Conservation (phyloP, 768 basidiomycete genomes). For the Amyloporia xantha region DNA sequence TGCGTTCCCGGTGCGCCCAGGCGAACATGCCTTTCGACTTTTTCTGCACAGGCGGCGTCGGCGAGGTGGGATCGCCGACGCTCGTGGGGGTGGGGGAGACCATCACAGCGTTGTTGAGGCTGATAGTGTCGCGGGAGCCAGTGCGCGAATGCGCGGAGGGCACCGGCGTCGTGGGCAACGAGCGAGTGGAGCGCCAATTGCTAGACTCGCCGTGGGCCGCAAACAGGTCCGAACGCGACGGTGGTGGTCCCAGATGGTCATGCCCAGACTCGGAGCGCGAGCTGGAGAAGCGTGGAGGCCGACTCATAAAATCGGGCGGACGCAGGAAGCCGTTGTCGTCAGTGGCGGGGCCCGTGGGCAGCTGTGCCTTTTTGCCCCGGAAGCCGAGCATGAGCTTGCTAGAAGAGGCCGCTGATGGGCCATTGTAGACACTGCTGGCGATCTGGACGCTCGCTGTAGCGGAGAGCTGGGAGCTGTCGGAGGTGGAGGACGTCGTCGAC, state of each 20-base stretch:
- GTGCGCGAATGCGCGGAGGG: conserved; percentile 1
- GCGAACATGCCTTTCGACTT: conserved; percentile 30
- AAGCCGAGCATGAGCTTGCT: conserved; percentile 42
- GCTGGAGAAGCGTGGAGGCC: conserved; percentile 24
- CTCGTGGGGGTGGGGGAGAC: not conserved
- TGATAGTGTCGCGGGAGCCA: conserved; percentile 7
- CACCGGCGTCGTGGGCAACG: conserved; percentile 39
- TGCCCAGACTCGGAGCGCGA: conserved; percentile 40
- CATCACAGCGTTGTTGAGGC: not conserved
- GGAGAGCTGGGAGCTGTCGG: conserved; percentile 9
- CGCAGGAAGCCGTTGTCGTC: conserved; percentile 26
- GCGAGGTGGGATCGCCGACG: conserved; percentile 14
- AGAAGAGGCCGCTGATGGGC: conserved; percentile 26
- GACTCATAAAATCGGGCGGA: conserved; percentile 12
- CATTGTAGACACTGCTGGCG: conserved; percentile 9
- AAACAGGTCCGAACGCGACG: conserved; percentile 60
- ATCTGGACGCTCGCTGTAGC: conserved; percentile 12
- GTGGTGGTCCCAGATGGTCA: conserved; percentile 45
- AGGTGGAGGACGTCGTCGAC: not conserved
- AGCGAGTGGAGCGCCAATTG: conserved; percentile 52
- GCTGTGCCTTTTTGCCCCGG: conserved; percentile 28
- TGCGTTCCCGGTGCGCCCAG: conserved; percentile 41
- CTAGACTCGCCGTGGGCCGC: conserved; percentile 47
- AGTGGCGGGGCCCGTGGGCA: conserved; percentile 21
- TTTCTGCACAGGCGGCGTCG: conserved; percentile 23